These are phyloP conservation scores for Spongiforma sp. DNA, from an alignment of 1,284 basidiomycete genomes.

Conservation along the genomic window DNA sequence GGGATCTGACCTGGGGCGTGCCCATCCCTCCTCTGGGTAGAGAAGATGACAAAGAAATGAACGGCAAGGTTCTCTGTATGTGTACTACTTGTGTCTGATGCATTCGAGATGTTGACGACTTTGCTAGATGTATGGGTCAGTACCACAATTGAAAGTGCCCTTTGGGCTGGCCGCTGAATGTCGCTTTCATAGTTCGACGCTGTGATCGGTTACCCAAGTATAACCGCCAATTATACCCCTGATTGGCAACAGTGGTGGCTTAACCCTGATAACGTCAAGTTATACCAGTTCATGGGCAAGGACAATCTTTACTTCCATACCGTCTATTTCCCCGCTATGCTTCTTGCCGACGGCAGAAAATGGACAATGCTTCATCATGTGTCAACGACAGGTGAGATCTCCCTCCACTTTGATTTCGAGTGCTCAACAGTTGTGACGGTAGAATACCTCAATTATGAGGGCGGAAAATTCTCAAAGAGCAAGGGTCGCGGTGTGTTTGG, in stretches of 20 bases:
- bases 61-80: constrained; percentile 97
- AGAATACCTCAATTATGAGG: constrained; percentile 99
- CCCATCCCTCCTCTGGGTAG: constrained; percentile 82
- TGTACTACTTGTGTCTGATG: constrained; percentile 38
- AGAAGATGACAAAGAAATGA: constrained; percentile 83
- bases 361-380: constrained; percentile 98
- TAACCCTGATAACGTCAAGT: constrained; percentile 87
- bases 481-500: constrained; percentile 98
- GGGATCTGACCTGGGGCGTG: constrained; percentile 98
- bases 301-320: constrained; percentile 99
- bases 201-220: constrained; percentile 96
- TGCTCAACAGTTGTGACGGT: constrained; percentile 10
- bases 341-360: constrained; percentile 87
- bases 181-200: constrained; percentile 83
- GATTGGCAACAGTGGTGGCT: constrained; percentile 99
- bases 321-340: constrained; percentile 92
- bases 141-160: constrained; percentile 8
- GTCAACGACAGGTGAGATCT: constrained; percentile 83
- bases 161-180: constrained; percentile 13
- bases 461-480: constrained; percentile 99
- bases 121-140: constrained; percentile 82
- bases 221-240: constrained; percentile 94
- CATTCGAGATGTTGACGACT: constrained; percentile 7
- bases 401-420: background rate
- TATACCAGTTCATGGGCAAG: constrained; percentile 99